phyloP scores from a whole-genome alignment of 331 rosid genomes.

The Cydonia oblonga region DNA sequence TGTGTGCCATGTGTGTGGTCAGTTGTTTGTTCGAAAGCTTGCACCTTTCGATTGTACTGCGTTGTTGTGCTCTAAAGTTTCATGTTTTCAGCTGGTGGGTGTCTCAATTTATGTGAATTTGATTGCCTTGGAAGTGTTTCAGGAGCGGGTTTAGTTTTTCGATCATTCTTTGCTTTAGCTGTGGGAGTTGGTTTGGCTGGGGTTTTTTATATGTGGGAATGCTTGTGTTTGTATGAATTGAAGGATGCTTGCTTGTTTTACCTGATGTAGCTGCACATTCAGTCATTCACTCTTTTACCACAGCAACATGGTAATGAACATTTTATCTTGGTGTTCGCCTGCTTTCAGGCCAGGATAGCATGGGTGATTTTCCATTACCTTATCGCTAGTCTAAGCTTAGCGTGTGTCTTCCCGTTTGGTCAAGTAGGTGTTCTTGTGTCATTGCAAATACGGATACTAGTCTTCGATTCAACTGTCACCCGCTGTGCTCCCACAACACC shows the following conservation, averaged over 20 bases:
- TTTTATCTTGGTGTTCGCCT: neutral
- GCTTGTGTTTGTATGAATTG: neutral
- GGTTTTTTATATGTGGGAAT: neutral
- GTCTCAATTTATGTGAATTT: neutral
- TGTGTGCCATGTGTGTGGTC: neutral
- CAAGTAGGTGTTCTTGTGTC: neutral
- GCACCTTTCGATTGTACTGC: conserved; percentile 28
- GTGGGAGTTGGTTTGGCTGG: neutral
- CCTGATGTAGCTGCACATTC: neutral
- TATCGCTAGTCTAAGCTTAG: neutral
- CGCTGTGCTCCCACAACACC: neutral
- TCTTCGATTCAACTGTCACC: neutral
- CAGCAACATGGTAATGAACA: neutral
- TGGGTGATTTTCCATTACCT: neutral
- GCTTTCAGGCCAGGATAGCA: neutral
- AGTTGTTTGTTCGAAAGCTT: conserved; percentile 19
- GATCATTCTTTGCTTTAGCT: neutral
- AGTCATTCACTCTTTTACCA: neutral
- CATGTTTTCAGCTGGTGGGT: neutral
- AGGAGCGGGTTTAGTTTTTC: neutral
- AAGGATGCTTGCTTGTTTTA: neutral
- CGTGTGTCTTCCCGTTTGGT: conserved; percentile 4
- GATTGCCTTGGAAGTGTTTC: conserved; percentile 13
- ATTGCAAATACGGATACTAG: neutral
- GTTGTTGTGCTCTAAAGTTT: neutral